phyloP scores from a whole-genome alignment of 106 monocot genomes.

The Amphibolis antarctica region DNA sequence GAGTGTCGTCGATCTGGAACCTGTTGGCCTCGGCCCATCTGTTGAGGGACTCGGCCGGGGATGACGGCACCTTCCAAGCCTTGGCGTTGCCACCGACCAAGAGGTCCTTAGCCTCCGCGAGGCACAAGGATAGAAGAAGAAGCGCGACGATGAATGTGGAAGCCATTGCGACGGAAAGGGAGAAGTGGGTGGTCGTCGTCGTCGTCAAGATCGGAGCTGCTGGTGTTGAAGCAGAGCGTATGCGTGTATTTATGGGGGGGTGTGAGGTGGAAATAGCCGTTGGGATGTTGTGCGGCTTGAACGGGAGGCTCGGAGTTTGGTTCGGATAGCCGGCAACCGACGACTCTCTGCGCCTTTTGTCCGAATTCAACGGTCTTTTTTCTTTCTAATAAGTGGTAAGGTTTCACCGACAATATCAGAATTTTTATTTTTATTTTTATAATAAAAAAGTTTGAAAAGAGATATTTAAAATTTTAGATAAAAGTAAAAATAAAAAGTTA shows the following conservation, averaged over 20 bases:
- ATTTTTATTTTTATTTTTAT: too few species aligned
- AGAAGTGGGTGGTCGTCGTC: not conserved
- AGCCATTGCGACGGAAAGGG: not conserved
- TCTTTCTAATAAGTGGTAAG: too few species aligned
- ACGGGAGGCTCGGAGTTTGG: not conserved
- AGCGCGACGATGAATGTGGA: conserved; percentile 13
- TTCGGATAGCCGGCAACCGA: conserved; percentile 1
- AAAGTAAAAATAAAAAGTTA: too few species aligned
- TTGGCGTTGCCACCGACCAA: conserved; percentile 45
- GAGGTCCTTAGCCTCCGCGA: conserved; percentile 36
- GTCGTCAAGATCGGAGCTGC: not conserved
- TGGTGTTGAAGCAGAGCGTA: not conserved
- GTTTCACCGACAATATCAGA: too few species aligned
- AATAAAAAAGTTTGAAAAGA: too few species aligned
- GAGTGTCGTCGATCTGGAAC: conserved; percentile 72
- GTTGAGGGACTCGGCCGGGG: conserved; percentile 42
- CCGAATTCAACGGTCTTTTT: too few species aligned
- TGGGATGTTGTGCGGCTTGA: conserved; percentile 6
- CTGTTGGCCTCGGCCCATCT: conserved; percentile 57
- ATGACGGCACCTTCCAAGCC: conserved; percentile 46
- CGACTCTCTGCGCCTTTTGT: too few species aligned
- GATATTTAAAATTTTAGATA: too few species aligned
- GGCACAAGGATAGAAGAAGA: conserved; percentile 10
- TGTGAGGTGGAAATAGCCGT: conserved; percentile 18
- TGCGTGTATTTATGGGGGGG: not conserved